Conservation (phyloP, 805 yeast genomes). For the Metschnikowia lachancei region DNA sequence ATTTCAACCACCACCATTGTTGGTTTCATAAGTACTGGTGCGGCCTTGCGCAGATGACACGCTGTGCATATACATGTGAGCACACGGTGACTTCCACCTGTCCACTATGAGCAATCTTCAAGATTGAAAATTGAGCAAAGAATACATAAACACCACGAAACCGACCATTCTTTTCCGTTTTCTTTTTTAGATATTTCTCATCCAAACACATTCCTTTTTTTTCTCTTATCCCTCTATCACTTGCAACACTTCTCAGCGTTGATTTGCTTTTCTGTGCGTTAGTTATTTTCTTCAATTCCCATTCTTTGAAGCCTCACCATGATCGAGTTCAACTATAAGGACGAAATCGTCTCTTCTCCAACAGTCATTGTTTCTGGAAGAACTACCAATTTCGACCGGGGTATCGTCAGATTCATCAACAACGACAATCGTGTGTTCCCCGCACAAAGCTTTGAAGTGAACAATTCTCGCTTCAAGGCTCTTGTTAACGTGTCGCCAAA, state of each 20-base stretch:
- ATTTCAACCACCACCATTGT: too few relatives aligned
- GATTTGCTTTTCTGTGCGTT: neutral
- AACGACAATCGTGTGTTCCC: slow-evolving; percentile 52
- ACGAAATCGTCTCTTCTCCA: slow-evolving; percentile 43
- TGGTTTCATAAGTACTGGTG: too few relatives aligned
- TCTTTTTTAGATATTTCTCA: too few relatives aligned
- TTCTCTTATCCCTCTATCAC: neutral
- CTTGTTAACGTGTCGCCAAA: slow-evolving; percentile 69
- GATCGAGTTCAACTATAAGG: slow-evolving; percentile 30
- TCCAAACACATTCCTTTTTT: too few relatives aligned
- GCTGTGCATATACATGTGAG: too few relatives aligned
- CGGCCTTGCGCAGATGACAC: too few relatives aligned
- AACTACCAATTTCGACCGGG: slow-evolving; percentile 21
- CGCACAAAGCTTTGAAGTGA: slow-evolving; percentile 66
- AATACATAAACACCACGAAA: neutral
- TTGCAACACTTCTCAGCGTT: too few relatives aligned
- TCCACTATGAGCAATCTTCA: too few relatives aligned
- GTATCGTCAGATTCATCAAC: slow-evolving; percentile 33
- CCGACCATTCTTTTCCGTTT: too few relatives aligned
- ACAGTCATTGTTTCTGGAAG: slow-evolving; percentile 36
- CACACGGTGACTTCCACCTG: too few relatives aligned
- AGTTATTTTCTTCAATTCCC: too few relatives aligned
- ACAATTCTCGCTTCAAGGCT: slow-evolving; percentile 70
- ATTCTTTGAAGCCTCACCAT: slow-evolving; percentile 1
- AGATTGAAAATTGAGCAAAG: too few relatives aligned